phyloP scores from a whole-genome alignment of 495 filamentous ascomycete genomes.

The Daldinia bambusicola region DNA sequence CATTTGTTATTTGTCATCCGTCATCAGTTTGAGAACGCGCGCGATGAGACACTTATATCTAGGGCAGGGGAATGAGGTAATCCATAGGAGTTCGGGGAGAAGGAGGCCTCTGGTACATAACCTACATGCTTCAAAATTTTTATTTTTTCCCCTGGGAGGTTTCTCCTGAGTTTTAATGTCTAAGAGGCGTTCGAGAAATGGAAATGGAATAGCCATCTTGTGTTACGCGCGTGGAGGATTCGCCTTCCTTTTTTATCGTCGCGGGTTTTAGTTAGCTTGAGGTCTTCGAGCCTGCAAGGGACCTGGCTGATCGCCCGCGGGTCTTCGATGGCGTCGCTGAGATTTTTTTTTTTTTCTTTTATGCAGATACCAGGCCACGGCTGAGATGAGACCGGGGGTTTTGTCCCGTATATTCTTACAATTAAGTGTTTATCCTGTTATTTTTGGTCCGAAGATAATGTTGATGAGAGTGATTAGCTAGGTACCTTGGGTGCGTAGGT shows the following conservation, averaged over 20 bases:
- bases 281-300: constrained; percentile 6
- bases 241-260: background rate
- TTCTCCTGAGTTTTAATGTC: constrained; percentile 5
- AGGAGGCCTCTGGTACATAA: constrained; percentile 6
- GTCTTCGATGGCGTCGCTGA: background rate
- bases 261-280: background rate
- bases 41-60: constrained; percentile 1
- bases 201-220: background rate
- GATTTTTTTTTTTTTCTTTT: too few species aligned
- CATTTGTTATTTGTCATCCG: constrained; percentile 1
- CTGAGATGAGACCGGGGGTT: constrained; percentile 4
- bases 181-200: constrained; percentile 20
- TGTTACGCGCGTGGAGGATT: constrained; percentile 5
- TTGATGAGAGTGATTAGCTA: background rate
- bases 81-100: constrained; percentile 19
- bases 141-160: background rate
- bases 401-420: constrained; percentile 17
- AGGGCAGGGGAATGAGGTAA: background rate
- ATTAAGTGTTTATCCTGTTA: constrained; percentile 8
- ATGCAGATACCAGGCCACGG: background rate
- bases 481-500: background rate
- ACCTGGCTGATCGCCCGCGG: background rate
- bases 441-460: background rate
- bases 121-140: background rate
- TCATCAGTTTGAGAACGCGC: background rate